Conservation (phyloP, 2,329 filamentous ascomycete genomes). For the Botrytis tulipae region DNA sequence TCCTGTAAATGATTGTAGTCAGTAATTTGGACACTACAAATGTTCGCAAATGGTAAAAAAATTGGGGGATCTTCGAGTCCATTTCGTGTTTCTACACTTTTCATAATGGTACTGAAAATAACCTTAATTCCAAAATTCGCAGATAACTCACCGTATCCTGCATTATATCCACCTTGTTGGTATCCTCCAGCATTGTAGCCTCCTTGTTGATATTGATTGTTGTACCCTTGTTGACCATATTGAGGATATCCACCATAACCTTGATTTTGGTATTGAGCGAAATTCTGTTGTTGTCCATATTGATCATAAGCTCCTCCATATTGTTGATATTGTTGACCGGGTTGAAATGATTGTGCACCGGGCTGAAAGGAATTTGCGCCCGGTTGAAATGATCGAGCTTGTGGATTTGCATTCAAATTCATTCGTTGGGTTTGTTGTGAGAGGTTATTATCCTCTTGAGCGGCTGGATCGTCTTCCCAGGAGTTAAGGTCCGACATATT, state of each 20-base stretch:
- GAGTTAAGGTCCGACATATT: constrained; percentile 87
- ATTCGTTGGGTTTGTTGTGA: constrained; percentile 74
- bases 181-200: constrained; percentile 41
- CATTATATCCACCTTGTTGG: constrained; percentile 36
- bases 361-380: constrained; percentile 72
- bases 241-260: constrained; percentile 56
- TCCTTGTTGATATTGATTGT: constrained; percentile 53
- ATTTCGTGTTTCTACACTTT: neutral
- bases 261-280: constrained; percentile 52
- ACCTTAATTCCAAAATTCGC: neutral
- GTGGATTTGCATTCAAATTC: constrained; percentile 59
- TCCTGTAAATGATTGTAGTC: constrained; percentile 26
- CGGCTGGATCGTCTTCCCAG: constrained; percentile 85
- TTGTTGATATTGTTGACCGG: constrained; percentile 65
- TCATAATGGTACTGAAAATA: neutral
- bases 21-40: neutral
- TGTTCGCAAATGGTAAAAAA: neutral
- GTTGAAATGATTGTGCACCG: constrained; percentile 67
- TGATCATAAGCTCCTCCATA: constrained; percentile 56
- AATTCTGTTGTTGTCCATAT: constrained; percentile 53
- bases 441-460: constrained; percentile 69
- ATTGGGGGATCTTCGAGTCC: neutral
- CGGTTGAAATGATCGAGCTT: constrained; percentile 58
- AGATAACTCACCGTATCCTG: constrained; percentile 42
- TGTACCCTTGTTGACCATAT: constrained; percentile 49